Percentiles rank a stretch among this genome's conserved stretches.
phyloP scores from a whole-genome alignment of 345 rosid genomes.

The Combretum micranthum region DNA sequence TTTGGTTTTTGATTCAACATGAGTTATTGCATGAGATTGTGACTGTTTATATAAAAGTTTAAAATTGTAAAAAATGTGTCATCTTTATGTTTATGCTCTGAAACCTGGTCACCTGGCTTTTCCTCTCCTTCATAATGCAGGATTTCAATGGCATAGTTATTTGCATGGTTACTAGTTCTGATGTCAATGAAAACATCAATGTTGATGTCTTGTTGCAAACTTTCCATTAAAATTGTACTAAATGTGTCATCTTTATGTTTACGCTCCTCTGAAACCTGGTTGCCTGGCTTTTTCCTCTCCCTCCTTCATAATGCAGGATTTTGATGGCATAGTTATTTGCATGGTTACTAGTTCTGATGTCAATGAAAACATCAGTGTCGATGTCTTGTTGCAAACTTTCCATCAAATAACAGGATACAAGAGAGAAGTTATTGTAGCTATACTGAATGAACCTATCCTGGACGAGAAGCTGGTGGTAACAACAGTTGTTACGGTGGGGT shows the following conservation, averaged over 20 bases:
- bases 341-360: constrained; percentile 48
- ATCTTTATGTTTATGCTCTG: too few species aligned
- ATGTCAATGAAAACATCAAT: constrained; percentile 31
- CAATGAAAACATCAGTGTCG: constrained; percentile 32
- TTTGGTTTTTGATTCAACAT: not conserved
- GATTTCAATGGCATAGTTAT: constrained; percentile 47
- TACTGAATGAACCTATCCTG: constrained; percentile 56
- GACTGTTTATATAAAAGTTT: too few species aligned
- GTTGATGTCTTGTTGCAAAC: constrained; percentile 38
- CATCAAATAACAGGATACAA: constrained; percentile 52
- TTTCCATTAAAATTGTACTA: too few species aligned
- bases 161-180: constrained; percentile 61
- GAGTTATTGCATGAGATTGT: too few species aligned
- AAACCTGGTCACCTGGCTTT: not conserved
- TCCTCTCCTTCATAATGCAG: constrained; percentile 23
- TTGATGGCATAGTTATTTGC: constrained; percentile 56
- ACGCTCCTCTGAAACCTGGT: too few species aligned
- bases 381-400: constrained; percentile 46
- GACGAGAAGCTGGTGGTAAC: constrained; percentile 54
- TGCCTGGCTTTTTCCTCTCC: not conserved
- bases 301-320: constrained; percentile 31
- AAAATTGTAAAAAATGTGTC: too few species aligned
- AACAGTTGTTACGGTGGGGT: constrained; percentile 62
- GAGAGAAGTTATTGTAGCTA: constrained; percentile 51
- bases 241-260: too few species aligned